Base-by-base conservation (phyloP, 2,329 filamentous ascomycete genomes). In the Colletotrichum salicis region DNA sequence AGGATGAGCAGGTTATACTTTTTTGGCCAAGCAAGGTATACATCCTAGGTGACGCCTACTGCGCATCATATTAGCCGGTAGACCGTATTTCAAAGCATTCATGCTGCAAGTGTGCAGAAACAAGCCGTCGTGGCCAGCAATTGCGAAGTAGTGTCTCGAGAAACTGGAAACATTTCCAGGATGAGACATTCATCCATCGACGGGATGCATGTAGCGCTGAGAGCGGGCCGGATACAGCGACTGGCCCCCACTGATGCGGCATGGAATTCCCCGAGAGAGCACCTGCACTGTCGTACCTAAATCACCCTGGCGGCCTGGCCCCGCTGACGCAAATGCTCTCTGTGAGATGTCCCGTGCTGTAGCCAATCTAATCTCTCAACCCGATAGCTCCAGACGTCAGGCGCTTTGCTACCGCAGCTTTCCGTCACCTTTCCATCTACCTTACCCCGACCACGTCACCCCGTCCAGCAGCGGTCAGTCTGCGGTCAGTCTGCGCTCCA, bases 241-340 rank as follows among this genome's bases (percentile, higher is more conserved):
- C 51, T 24, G 19, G 24, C 13, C 19, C 58, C 52, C 61, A 24
- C 51, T 64, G 19, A 55, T 15, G 33, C 51, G 11, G 35, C 11
- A 41, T 55, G 61, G 61, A 45, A 64, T 19, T 22, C 19, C 51
- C 51, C 51, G 52, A 31, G 15, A 22, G 55, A 62, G 29, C 22
- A 22, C 27, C 15, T 22, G 6, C 12, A n/a, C 59, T 27, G 22
- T n/a, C 6, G 58, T 11, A 31, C 24, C 19, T 22, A 48, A 48
- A 29, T n/a, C 29, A 45, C 35, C 41, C 33, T n/a, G 57, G 33
- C 15, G 22, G 13, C 6, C 22, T 60, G 52, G 45, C 66, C 66
- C 70, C 66, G 66, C 70, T 72, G 70, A 72, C 70, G 65, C 70
- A 71, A 58, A 31, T 48, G 57, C 58, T 59, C 31, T 22, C 24